Base-by-base conservation (phyloP, 176 grass and related monocot genomes). In the Cenchrus purpureus region DNA sequence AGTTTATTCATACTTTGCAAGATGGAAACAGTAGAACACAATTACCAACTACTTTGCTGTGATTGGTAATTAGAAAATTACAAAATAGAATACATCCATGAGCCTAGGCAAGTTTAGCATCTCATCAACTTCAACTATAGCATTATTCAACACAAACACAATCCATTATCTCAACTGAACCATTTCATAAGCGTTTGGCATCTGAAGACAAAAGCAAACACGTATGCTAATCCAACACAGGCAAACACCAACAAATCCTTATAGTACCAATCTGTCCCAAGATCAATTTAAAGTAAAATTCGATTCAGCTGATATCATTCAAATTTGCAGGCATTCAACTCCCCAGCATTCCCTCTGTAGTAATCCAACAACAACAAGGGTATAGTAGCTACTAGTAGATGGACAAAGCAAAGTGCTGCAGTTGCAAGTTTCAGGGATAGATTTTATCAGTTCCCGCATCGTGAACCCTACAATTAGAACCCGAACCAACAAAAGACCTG, bases 1-100 rank as follows among this genome's bases (percentile, higher is more conserved):
- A 78, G 57, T 13, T 71, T 59, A 8, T 65, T 76, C 65, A 72
- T 46, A 19, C 63, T 15, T 74, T 20, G 16, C 66, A 57, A 66
- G 28, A 50, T 74, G 20, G 2, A 63, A 72, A 44, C 4, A 29
- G 7, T 2, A 22, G 83, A 60, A 50, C 2, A 49, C 20, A 56
- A 55, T 56, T 29, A 62, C 10, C 17, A 31, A 55, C 5, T 78
- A 43, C 19, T 54, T 20, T 70, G 8, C 8, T 44, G 2, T 62
- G 14, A 40, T 40, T 40, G 37, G 37, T 40, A 40, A 40, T 82
- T 46, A 46, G 8, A 46, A 46, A 45, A 45, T 52, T 44, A 46
- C 6, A 54, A 31, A 62, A 54, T 48, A 58, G 8, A 78, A 73
- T 62, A 19, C 12, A 56, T 60, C 3, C 1, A 77, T 59, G 15